Evolutionary conservation across 1,284 basidiomycete genomes (phyloP).

Genomic region (Ustilago sp.): DNA sequence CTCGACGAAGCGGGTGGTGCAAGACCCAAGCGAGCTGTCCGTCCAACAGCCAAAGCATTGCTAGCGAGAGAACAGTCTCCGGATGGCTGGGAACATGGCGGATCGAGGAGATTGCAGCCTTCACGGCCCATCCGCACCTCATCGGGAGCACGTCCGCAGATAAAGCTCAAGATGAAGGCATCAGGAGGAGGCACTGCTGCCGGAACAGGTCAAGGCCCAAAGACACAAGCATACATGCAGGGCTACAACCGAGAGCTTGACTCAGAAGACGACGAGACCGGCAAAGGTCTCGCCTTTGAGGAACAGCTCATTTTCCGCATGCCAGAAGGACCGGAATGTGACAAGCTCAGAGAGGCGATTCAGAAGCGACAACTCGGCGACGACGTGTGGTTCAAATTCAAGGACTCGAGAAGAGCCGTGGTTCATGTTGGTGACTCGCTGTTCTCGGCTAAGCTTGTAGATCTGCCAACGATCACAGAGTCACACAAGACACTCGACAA

Average conservation of each 20-base stretch:
- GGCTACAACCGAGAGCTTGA: slow-evolving; percentile 86
- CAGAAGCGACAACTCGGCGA: slow-evolving; percentile 79
- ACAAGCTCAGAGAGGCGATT: slow-evolving; percentile 74
- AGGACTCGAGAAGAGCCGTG: slow-evolving; percentile 90
- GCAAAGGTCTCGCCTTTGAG: slow-evolving; percentile 81
- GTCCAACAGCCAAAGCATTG: slow-evolving; percentile 47
- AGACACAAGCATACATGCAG: slow-evolving; percentile 68
- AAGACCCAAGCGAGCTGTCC: slow-evolving; percentile 43
- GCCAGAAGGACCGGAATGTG: slow-evolving; percentile 78
- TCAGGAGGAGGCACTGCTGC: slow-evolving; percentile 47
- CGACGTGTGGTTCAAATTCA: slow-evolving; percentile 97
- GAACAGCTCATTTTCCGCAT: slow-evolving; percentile 96
- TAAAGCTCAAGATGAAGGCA: slow-evolving; percentile 56
- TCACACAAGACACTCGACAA: slow-evolving; percentile 96
- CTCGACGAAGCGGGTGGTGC: slow-evolving; percentile 9
- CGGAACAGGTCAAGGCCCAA: slow-evolving; percentile 54
- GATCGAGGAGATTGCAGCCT: slow-evolving; percentile 23
- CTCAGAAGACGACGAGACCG: slow-evolving; percentile 85
- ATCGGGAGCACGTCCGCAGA: slow-evolving; percentile 47
- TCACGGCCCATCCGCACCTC: slow-evolving; percentile 42
- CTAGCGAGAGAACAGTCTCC: slow-evolving; percentile 51
- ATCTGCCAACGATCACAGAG: slow-evolving; percentile 93
- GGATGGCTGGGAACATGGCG: slow-evolving; percentile 52
- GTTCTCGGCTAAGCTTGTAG: slow-evolving; percentile 93
- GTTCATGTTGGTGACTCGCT: slow-evolving; percentile 86